Evolutionary conservation across 345 rosid genomes (phyloP), one percentile per base, ranked within the genome.

Genomic region (Brassica incana): DNA sequence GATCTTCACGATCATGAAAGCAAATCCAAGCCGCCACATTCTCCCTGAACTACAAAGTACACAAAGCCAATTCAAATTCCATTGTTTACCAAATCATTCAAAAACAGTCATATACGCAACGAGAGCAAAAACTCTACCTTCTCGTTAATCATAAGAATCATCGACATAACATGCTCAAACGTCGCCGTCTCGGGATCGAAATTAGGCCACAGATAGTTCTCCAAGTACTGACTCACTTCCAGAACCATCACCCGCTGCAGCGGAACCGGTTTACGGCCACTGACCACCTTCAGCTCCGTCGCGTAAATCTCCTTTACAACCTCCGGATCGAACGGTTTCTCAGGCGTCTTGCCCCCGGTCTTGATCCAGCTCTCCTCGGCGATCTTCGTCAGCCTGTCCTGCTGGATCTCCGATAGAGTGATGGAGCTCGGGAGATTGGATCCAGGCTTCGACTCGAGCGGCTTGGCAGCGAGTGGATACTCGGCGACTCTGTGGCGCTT

Each of bases 401-500:
- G 92, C 77, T 95, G 98, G 71, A 93, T 93, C 85, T 93, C 99
- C 2, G 90, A 88, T 36, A 95, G 84, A 25, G 99, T 93, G 58
- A 95, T 91, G 43, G 98, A 88, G 88, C 85, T 87, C 1, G 96
- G 90, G 25, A 90, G 86, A 16, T 88, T 81, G 23, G 94, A 85
- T 6, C 92, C 90, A 32, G 89, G 83, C 76, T 86, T 84, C 60
- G 96, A 67, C 63, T 91, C 90, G n/a, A 75, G 86, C 18, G 89
- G 87, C 68, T 86, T 85, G 50, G 87, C 90, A 8, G 79, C 99
- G 38, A 88, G 79, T 25, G 98, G 99, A 79, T 95, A 95, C 90
- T 95, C 99, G 1, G 98, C 99, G 8, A 95, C 99, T 8, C 85
- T 91, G 83, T 91, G 99, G 85, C 99, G 98, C 92, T 90, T 95